phyloP scores from a whole-genome alignment of 768 basidiomycete genomes.

The Naganishia vishniacii region DNA sequence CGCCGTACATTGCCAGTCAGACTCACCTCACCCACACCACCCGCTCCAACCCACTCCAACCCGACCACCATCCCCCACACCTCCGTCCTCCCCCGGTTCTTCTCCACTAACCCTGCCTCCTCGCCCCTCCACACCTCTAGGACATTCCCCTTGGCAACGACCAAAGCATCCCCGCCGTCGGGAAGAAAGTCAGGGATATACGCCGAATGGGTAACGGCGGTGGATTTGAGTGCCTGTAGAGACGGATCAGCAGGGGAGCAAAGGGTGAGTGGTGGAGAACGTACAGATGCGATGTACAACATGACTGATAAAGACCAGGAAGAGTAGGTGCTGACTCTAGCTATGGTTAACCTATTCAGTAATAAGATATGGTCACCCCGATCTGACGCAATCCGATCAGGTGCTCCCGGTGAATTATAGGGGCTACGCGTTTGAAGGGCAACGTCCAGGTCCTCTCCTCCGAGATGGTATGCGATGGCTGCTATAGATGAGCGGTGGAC shows the following conservation, averaged over 20 bases:
- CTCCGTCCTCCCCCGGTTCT: slow-evolving; percentile 30
- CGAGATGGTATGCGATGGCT: no score
- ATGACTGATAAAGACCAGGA: background rate
- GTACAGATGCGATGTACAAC: slow-evolving; percentile 14
- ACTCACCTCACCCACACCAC: no score
- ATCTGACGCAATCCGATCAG: no score
- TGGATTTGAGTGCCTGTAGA: slow-evolving; percentile 41
- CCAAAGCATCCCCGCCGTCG: slow-evolving; percentile 24
- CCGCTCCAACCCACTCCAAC: slow-evolving; percentile 36
- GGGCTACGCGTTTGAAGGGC: no score
- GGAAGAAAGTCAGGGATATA: slow-evolving; percentile 30
- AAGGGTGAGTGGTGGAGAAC: background rate
- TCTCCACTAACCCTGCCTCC: slow-evolving; percentile 32
- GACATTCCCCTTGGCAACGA: slow-evolving; percentile 42
- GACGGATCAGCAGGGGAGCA: no score
- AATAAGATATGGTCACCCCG: no score
- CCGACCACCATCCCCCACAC: slow-evolving; percentile 45
- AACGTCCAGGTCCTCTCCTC: no score
- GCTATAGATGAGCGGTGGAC: no score
- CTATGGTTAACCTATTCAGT: no score
- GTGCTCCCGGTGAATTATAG: no score
- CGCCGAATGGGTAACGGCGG: slow-evolving; percentile 38
- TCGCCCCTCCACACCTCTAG: slow-evolving; percentile 42
- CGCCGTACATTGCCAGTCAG: no score
- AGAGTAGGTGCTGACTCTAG: no score